Evolutionary conservation across 768 basidiomycete species (phyloP), one percentile per base, ranked within the genome.

Genomic region (Cantharellus anzutake): DNA sequence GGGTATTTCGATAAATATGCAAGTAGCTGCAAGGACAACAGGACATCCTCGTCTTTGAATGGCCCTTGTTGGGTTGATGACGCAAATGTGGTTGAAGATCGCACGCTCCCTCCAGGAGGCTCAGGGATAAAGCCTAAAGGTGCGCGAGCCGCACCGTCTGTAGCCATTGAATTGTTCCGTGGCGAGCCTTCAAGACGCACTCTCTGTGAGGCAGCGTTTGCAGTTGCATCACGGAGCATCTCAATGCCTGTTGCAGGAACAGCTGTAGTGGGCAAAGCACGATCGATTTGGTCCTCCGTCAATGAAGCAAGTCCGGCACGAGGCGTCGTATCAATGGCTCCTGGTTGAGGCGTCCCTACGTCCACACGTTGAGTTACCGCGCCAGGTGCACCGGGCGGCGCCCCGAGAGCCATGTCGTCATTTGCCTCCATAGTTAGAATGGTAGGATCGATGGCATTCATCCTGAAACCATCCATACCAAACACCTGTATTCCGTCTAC

Each of bases 1-100:
- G 96, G 92, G 68, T 99, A 98, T 70, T 99, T 98, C 72, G 86
- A 90, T 16, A 98, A 76, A 68, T 99, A 98, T 2, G 96, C 96
- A 1, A 99, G 77, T 2, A 98, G 81, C 69, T 99, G 94, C 7
- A 99, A 72, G 20, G 84, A 81, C 4, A 93, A 78, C 2, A 98
- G 74, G 0, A 98, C 89, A 63, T 96, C 93, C 66, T 99, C 94
- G 68, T 98, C 92, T 37, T 89, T 79, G 71, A 93, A 96, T 0
- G 85, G 86, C 0, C 85, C 84, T 11, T 55, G 52, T 55, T 55
- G 52, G 44, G 44, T 11, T 48, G 29, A 48, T 29, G 44, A 48
- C 11, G 11, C 29, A 11, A 48, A 48, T 0, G 71, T 66, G 34
- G 76, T 51, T 56, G 76, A 1, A 51, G 42, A 4, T 42, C 5